phyloP scores from a whole-genome alignment of 768 basidiomycete genomes.

The Gautieria morchelliformis region DNA sequence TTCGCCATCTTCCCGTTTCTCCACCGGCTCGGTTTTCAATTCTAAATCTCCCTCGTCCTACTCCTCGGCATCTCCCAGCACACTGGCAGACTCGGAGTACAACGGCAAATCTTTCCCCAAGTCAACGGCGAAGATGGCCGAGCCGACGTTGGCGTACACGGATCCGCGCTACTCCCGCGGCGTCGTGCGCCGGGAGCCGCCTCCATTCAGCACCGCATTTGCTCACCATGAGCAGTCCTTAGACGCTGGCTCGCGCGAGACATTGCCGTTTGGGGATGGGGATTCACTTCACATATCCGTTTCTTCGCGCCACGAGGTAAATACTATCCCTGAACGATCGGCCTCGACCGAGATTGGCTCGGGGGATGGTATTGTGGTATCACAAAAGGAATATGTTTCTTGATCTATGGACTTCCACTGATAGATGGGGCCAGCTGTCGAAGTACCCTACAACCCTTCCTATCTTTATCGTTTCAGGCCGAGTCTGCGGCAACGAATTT shows the following conservation, averaged over 20 bases:
- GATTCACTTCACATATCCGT: neutral
- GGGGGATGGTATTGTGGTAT: neutral
- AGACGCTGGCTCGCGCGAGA: neutral
- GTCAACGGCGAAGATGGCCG: neutral
- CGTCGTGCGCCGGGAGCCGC: neutral
- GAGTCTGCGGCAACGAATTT: neutral
- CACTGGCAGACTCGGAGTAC: neutral
- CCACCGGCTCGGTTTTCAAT: neutral
- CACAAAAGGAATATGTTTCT: neutral
- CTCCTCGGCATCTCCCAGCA: neutral
- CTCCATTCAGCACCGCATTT: neutral
- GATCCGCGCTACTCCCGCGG: neutral
- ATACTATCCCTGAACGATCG: neutral
- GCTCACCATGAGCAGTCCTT: neutral
- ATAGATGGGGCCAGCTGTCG: neutral
- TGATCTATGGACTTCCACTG: neutral
- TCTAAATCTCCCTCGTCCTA: neutral
- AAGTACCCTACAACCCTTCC: neutral
- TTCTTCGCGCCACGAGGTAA: too few species aligned
- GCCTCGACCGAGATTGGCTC: neutral
- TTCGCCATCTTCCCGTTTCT: neutral
- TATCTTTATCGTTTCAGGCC: neutral
- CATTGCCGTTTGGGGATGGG: neutral
- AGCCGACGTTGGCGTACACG: neutral
- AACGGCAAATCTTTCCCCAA: neutral